phyloP scores from a whole-genome alignment of 106 monocot species.

The Allium sativum region DNA sequence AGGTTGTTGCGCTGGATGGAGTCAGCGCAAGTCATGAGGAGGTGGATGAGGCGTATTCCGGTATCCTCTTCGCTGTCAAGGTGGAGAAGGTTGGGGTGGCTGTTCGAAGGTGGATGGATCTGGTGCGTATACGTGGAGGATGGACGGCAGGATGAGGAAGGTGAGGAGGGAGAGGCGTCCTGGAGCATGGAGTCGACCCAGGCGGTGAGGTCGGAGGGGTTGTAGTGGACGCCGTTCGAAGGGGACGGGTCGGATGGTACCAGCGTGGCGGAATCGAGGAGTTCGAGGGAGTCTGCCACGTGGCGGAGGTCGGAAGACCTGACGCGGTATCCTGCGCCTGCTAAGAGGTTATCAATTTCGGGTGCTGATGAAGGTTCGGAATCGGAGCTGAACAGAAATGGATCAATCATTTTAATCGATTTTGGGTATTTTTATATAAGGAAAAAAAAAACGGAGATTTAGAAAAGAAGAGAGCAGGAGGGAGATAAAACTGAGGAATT shows the following conservation, averaged over 20 bases:
- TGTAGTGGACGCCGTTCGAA: constrained; percentile 15
- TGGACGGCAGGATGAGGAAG: background rate
- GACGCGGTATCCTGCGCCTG: constrained; percentile 23
- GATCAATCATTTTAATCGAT: background rate
- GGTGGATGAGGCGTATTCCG: constrained; percentile 41
- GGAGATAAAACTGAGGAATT: background rate
- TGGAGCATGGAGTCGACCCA: constrained; percentile 53
- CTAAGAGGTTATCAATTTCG: constrained; percentile 18
- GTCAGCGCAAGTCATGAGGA: constrained; percentile 42
- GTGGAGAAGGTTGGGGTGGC: background rate
- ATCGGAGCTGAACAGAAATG: constrained; percentile 5
- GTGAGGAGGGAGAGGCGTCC: constrained; percentile 2
- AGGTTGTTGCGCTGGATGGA: constrained; percentile 26
- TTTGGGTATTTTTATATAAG: background rate
- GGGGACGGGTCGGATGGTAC: background rate
- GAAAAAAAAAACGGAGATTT: background rate
- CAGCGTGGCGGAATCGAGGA: constrained; percentile 14
- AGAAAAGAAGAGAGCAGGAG: background rate
- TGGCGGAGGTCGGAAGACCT: constrained; percentile 23
- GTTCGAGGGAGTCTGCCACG: constrained; percentile 21
- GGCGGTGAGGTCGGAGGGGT: constrained; percentile 41
- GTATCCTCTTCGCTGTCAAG: constrained; percentile 21
- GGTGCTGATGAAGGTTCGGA: constrained; percentile 1
- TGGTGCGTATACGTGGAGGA: constrained; percentile 2
- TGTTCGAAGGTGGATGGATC: constrained; percentile 6